Base-by-base conservation (phyloP, 1,284 basidiomycete species). In the Xerocomus minutiporus region DNA sequence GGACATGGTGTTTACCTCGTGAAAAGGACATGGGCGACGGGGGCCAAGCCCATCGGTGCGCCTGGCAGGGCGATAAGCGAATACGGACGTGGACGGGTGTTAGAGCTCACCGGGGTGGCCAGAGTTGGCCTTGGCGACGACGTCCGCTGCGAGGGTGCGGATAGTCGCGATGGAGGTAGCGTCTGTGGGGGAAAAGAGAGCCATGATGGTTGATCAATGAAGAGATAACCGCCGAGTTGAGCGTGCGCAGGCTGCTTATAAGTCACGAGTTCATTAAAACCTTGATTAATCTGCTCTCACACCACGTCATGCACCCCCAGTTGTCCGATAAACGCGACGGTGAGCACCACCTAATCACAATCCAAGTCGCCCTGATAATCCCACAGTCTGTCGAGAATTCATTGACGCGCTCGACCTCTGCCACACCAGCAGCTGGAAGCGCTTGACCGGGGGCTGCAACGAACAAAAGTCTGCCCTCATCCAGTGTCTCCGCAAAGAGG, bases 31-130 rank as follows among this genome's bases (percentile, higher is more conserved):
- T 97, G 93, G 58, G 93, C 86, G 55, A 80, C 88, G 31, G 93
- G 91, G 17, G 93, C 92, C 87, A 94, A 84, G 62, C 91, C 89
- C 91, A 95, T 88, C 51, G 93, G 93, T 46, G 92, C 93, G 73
- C 89, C 88, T 86, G 57, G 50, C 42, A 20, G n/a, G 9, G 12
- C 12, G 9, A 28, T 44, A n/a, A 45, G 31, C 31, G 29, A 20
- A 13, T 17, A 20, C 4, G 28, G 29, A n/a, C 7, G 6, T 13
- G 17, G 48, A 15, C 32, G 35, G 12, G 6, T 5, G 32, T 15
- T 17, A 32, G 32, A 36, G 26, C 71, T 59, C 52, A 86, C 91
- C 91, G 56, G 91, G 92, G 74, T 94, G 91, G 57, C 92, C 92
- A 63, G 91, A 94, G 83, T 96, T 96, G 66, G 93, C 86, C 74